Base-by-base conservation (phyloP, 1,284 basidiomycete genomes). In the Cutaneotrichosporon sp. region DNA sequence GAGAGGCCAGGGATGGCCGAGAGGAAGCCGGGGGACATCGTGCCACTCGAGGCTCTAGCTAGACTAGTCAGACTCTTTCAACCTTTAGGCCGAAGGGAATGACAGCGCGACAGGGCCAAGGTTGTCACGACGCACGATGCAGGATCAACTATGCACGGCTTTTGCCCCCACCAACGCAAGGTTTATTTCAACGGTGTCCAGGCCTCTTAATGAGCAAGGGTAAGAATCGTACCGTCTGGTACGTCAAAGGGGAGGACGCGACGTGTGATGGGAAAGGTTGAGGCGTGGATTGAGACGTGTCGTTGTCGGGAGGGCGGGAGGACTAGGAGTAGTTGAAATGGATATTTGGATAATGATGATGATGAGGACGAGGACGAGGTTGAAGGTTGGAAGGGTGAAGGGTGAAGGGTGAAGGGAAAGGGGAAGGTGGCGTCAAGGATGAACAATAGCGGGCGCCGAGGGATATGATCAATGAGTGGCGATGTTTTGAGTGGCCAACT, bases 1-100 rank as follows among this genome's bases (percentile, higher is more conserved):
- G 70, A 67, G 14, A 61, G 53, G 38, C 36, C 56, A 34, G 61
- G 61, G 38, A 59, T 56, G 52, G 40, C 51, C 26, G 52, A 59
- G 40, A 63, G 57, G 30, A 59, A 38, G 50, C 34, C 30, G 13
- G 50, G 34, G 11, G 34, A 50, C 61, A 56, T 51, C 34, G 50
- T 58, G 56, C 42, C 21, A 56, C 36, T n/a, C 14, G 38, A 13
- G 42, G 52, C 57, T 34, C 58, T 49, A 38, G 47, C 47, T 47
- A 59, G 42, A 46, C 58, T 49, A 38, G 47, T 32, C 58, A 59
- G 42, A 46, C 42, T 46, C 42, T 46, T 8, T n/a, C 18, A 46
- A 18, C 40, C 16, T 18, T 42, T 8, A 5, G 57, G 14, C 46
- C 10, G 13, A 22, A 40, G 36, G n/a, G 55, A 26, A 14, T 5